Conservation (phyloP, 306 rosid genomes). For the Rosa chinensis region DNA sequence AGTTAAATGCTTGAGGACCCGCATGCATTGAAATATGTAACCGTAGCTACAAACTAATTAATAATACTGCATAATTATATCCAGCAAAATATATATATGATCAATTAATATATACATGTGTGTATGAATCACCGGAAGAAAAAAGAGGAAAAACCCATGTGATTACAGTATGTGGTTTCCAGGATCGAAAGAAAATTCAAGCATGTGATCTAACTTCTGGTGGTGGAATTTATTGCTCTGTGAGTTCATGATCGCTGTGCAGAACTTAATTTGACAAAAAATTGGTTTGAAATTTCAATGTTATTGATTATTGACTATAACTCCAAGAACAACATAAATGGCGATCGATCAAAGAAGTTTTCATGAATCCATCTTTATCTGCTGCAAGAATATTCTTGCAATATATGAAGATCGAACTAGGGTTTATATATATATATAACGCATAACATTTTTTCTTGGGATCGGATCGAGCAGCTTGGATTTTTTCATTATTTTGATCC, state of each 20-base stretch:
- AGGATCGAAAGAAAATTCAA: background rate
- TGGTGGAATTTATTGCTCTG: background rate
- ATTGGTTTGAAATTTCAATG: background rate
- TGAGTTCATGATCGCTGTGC: background rate
- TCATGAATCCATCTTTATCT: background rate
- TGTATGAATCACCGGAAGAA: background rate
- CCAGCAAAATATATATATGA: background rate
- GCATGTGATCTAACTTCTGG: background rate
- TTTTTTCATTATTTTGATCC: background rate
- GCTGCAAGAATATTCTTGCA: background rate
- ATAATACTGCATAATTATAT: background rate
- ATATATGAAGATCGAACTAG: background rate
- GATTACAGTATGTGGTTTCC: background rate
- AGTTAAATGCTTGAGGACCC: slow-evolving; percentile 2
- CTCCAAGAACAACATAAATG: background rate
- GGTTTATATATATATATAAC: no score
- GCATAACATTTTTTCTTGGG: background rate
- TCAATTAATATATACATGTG: background rate
- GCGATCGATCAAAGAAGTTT: background rate
- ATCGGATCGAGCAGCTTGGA: background rate
- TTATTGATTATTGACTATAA: background rate
- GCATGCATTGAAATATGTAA: background rate
- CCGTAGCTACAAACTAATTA: background rate
- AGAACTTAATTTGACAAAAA: background rate
- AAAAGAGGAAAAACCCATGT: background rate